Evolutionary conservation across 106 monocot species (phyloP), one percentile per base, ranked within the genome.

Genomic region (Acanthochlamys bracteata): DNA sequence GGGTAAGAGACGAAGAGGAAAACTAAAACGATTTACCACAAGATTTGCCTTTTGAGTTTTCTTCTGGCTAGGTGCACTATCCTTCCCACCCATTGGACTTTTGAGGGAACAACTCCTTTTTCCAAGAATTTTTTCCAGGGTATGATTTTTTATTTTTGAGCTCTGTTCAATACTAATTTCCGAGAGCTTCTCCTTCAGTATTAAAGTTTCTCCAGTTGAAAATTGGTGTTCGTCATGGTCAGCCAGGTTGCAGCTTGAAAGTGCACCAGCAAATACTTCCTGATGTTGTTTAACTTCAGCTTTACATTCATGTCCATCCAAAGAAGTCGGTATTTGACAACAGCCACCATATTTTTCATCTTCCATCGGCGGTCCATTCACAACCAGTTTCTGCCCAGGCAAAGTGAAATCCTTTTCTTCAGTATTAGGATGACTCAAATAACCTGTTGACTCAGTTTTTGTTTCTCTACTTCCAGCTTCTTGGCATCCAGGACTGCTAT

Each of bases 381-480:
- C 8, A 10, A 59, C 46, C 53, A 58, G 64, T 64, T 63, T 9
- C 40, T 27, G 39, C 69, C 6, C 33, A 33, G 33, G 33, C 33
- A 33, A 33, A 33, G 33, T 6, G 6, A 33, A 33, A 6, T 33
- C 33, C 33, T 33, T 33, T 33, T 33, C 33, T 6, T 33, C 33
- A 33, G 4, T 33, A 33, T 33, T 33, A 33, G 6, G 6, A n/a
- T n/a, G n/a, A 33, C 33, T 33, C 33, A 33, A 33, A 33, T 33
- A 33, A 33, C 33, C 74, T n/a, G 22, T 66, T 11, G 39, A 24
- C 11, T 66, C 60, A 71, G 43, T 27, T 61, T 66, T 60, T 64
- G 39, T 66, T 26, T 76, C 71, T 78, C 75, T 73, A 47, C 57
- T 57, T 68, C 42, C 71, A 70, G 69, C 52, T 57, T 63, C 76